A percentile compares a stretch with the other conserved stretches of the same genome.
Conservation (phyloP, 805 yeast genomes). For the Debaryomyces hansenii region DNA sequence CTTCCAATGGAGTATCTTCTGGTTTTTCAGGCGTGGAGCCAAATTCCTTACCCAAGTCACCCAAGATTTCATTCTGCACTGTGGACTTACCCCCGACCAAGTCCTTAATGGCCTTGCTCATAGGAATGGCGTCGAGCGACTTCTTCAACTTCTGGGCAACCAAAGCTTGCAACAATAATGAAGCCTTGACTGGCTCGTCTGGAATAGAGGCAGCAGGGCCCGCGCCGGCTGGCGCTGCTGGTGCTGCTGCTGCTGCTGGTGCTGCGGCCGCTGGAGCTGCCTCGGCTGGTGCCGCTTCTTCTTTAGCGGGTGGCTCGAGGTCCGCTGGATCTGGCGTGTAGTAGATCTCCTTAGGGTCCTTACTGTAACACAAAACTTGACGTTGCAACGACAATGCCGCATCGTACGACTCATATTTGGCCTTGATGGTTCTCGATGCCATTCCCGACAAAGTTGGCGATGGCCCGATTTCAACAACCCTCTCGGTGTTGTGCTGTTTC, state of each 20-base stretch:
- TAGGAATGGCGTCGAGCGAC: slow-evolving; percentile 78
- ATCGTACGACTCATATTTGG: slow-evolving; percentile 96
- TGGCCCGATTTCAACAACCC: slow-evolving; percentile 98
- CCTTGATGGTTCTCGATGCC: slow-evolving; percentile 95
- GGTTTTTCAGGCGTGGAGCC: slow-evolving; percentile 99
- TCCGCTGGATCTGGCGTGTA: slow-evolving; percentile 83
- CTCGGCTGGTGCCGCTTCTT: slow-evolving; percentile 55
- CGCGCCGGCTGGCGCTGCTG: slow-evolving; percentile 66
- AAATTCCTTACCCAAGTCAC: slow-evolving; percentile 98
- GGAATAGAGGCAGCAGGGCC: slow-evolving; percentile 84
- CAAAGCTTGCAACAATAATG: slow-evolving; percentile 77
- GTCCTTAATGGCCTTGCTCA: slow-evolving; percentile 93
- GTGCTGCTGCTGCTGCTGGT: slow-evolving; percentile 54
- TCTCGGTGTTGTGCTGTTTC: slow-evolving; percentile 90
- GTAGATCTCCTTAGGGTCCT: slow-evolving; percentile 94
- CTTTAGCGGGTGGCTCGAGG: slow-evolving; percentile 36
- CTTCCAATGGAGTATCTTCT: slow-evolving; percentile 95
- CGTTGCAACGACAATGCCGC: slow-evolving; percentile 93
- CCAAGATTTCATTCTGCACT: slow-evolving; percentile 96
- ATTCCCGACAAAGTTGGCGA: slow-evolving; percentile 98
- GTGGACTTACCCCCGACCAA: slow-evolving; percentile 98
- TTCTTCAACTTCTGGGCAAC: slow-evolving; percentile 97
- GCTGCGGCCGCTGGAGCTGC: slow-evolving; percentile 57
- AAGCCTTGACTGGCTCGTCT: slow-evolving; percentile 88
- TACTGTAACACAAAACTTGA: slow-evolving; percentile 92